Conservation (phyloP, 2,329 filamentous ascomycete species). For the Aspergillus novoparasiticus region DNA sequence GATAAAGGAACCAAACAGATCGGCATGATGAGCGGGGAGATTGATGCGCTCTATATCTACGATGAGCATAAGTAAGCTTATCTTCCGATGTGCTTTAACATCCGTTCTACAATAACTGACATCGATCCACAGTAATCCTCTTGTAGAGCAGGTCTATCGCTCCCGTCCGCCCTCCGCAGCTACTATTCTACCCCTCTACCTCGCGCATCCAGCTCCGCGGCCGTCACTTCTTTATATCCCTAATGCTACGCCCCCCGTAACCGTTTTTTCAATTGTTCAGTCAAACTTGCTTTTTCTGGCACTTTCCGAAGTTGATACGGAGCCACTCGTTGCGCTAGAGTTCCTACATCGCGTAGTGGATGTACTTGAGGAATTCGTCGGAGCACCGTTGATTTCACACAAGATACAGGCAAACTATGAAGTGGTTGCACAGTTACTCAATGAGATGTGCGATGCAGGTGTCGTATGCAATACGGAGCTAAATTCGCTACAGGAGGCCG, state of each 20-base stretch:
- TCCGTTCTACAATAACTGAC: conserved; percentile 12
- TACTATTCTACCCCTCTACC: conserved; percentile 81
- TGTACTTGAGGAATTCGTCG: conserved; percentile 90
- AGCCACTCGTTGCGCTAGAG: conserved; percentile 87
- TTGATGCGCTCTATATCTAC: conserved; percentile 95
- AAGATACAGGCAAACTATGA: conserved; percentile 92
- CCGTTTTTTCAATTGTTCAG: conserved; percentile 86
- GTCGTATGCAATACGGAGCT: conserved; percentile 88
- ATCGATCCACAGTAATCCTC: conserved; percentile 63
- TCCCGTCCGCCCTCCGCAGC: conserved; percentile 76
- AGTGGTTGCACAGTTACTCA: conserved; percentile 87
- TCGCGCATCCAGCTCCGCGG: conserved; percentile 76
- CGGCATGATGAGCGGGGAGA: conserved; percentile 74
- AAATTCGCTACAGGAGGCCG: conserved; percentile 86
- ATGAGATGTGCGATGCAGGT: conserved; percentile 95
- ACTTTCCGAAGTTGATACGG: conserved; percentile 81
- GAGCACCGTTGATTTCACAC: conserved; percentile 77
- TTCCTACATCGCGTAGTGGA: conserved; percentile 94
- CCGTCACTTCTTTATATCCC: conserved; percentile 85
- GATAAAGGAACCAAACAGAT: conserved; percentile 24
- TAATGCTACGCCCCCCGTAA: conserved; percentile 78
- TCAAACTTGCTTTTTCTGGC: conserved; percentile 84
- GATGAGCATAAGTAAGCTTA: conserved; percentile 83
- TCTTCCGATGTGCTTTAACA: background rate
- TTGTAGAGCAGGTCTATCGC: conserved; percentile 88